Conservation (phyloP, 441 rosid genomes). For the Sinapis alba region DNA sequence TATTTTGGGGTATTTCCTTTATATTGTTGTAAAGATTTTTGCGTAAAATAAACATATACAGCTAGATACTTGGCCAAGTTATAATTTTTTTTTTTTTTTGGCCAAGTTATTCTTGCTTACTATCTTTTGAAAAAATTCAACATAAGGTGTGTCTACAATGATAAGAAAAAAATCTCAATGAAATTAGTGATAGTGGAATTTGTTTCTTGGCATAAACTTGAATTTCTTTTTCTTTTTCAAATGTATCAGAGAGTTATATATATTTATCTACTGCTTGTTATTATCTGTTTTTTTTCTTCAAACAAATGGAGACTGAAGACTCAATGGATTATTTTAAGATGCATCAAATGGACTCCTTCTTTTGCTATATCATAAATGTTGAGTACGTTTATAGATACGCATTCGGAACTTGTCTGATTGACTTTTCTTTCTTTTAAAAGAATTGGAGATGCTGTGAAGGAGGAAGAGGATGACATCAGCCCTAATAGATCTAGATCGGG, state of each 20-base stretch:
- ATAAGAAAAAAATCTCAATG: not conserved
- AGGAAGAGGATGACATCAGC: slow-evolving; percentile 18
- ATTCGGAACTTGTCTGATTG: slow-evolving; percentile 4
- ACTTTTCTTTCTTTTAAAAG: not conserved
- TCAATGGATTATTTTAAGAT: not conserved
- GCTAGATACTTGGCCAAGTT: no score
- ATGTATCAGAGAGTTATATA: not conserved
- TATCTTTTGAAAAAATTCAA: not conserved
- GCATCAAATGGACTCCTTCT: not conserved
- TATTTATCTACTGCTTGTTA: not conserved
- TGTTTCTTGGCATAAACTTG: not conserved
- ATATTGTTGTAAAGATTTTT: not conserved
- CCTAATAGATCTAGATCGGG: slow-evolving; percentile 22
- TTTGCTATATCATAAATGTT: not conserved
- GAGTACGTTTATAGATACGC: not conserved
- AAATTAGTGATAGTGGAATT: not conserved
- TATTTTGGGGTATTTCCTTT: not conserved
- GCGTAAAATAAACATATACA: no score
- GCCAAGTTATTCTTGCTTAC: not conserved
- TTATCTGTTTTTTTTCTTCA: not conserved
- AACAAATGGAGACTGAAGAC: not conserved
- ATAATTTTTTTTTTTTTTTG: no score
- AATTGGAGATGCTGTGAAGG: not conserved
- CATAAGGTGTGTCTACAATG: not conserved
- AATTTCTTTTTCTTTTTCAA: not conserved